Conservation (phyloP, 2,329 filamentous ascomycete genomes). For the Lachnellula suecica region DNA sequence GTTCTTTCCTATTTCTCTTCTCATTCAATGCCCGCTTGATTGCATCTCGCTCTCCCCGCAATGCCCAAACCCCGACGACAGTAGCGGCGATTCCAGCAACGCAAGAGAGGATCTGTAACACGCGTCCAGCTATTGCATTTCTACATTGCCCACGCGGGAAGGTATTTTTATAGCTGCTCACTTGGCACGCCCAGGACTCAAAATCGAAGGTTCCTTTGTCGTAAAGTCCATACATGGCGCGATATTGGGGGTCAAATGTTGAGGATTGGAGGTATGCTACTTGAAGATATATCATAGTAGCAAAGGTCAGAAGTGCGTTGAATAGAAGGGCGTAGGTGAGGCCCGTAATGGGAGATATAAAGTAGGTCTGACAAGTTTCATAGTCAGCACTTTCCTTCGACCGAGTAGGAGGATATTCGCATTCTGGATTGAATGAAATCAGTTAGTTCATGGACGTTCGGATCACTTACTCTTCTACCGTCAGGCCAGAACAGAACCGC, state of each 20-base stretch:
- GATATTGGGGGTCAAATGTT: neutral
- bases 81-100: neutral
- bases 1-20: neutral
- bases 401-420: neutral
- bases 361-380: neutral
- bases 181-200: neutral
- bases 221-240: neutral
- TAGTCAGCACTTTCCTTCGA: neutral
- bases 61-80: neutral
- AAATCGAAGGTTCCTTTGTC: constrained; percentile 2
- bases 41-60: neutral
- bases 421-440: neutral
- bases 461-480: neutral
- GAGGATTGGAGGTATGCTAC: neutral
- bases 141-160: neutral
- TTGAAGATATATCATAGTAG: neutral
- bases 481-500: neutral
- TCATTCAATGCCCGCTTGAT: neutral
- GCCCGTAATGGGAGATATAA: neutral
- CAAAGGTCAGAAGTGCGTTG: neutral
- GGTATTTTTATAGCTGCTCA: neutral
- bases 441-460: neutral
- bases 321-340: neutral
- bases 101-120: neutral
- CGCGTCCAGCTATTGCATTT: neutral